Percentiles rank a stretch among this genome's conserved stretches.
Conservation (phyloP, 768 basidiomycete species). For the Tylopilus sp. region DNA sequence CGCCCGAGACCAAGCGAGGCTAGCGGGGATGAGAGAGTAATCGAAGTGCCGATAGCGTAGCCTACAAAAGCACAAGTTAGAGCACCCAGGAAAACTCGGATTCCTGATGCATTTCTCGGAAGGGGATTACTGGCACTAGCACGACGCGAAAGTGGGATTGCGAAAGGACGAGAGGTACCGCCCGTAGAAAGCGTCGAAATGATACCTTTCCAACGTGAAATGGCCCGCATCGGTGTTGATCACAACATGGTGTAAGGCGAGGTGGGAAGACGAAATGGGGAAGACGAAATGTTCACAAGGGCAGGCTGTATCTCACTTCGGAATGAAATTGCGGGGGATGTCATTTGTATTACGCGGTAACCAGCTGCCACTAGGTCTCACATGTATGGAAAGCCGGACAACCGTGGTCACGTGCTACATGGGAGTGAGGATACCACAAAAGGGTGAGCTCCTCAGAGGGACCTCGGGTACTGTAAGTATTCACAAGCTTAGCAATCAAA, state of each 20-base stretch:
- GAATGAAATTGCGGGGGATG: too few relatives aligned
- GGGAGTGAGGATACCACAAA: too few relatives aligned
- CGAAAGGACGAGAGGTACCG: not conserved
- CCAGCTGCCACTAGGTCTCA: too few relatives aligned
- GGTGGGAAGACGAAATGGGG: not conserved
- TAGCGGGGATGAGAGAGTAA: slow-evolving; percentile 2
- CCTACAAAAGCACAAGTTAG: slow-evolving; percentile 19
- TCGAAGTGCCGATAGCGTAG: slow-evolving; percentile 18
- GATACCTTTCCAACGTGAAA: not conserved
- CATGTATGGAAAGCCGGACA: too few relatives aligned
- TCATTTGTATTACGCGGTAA: too few relatives aligned
- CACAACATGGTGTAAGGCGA: slow-evolving; percentile 12
- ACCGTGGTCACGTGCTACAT: too few relatives aligned
- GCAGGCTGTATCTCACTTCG: too few relatives aligned
- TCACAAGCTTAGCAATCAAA: too few relatives aligned
- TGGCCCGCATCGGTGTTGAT: slow-evolving; percentile 4
- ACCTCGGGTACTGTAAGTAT: too few relatives aligned
- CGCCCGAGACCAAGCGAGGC: slow-evolving; percentile 5
- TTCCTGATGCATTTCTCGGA: not conserved
- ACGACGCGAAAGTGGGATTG: not conserved
- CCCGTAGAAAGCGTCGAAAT: not conserved
- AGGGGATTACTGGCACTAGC: slow-evolving; percentile 5
- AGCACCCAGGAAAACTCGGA: slow-evolving; percentile 15
- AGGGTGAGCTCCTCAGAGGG: too few relatives aligned
- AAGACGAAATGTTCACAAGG: not conserved